Percentiles rank a stretch among this genome's conserved stretches.
Evolutionary conservation across 2,329 filamentous ascomycete genomes (phyloP).

Genomic region (Ramularia endophylla): DNA sequence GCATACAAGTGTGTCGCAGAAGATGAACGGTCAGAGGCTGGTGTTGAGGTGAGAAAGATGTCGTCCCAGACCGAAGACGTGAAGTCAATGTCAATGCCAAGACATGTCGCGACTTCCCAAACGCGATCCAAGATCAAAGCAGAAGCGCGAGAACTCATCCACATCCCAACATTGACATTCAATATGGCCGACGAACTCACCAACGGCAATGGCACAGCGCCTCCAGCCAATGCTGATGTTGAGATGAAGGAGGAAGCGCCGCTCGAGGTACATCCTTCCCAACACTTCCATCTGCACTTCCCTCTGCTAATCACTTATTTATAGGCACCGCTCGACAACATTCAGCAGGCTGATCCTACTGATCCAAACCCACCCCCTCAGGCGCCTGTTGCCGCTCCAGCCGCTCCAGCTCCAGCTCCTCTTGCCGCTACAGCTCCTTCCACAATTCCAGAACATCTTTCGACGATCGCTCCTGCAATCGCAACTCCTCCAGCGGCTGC

Average conservation of each 20-base stretch:
- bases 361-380: slow-evolving; percentile 23
- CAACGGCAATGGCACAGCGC: slow-evolving; percentile 20
- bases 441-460: slow-evolving; percentile 13
- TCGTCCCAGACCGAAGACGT: too few relatives aligned
- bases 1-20: too few relatives aligned
- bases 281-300: slow-evolving; percentile 3
- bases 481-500: slow-evolving; percentile 21
- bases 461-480: slow-evolving; percentile 14
- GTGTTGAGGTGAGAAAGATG: too few relatives aligned
- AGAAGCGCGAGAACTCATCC: too few relatives aligned
- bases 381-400: slow-evolving; percentile 11
- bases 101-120: slow-evolving; percentile 1
- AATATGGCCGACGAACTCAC: slow-evolving; percentile 24
- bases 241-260: slow-evolving; percentile 33
- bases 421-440: neutral
- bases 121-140: too few relatives aligned
- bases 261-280: slow-evolving; percentile 18
- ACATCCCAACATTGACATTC: slow-evolving; percentile 4
- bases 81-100: too few relatives aligned
- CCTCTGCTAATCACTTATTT: slow-evolving; percentile 3
- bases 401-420: slow-evolving; percentile 5
- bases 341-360: slow-evolving; percentile 20
- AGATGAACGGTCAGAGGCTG: too few relatives aligned
- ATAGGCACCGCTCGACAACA: slow-evolving; percentile 14
- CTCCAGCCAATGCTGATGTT: slow-evolving; percentile 17